Conservation (phyloP, 2,329 filamentous ascomycete genomes). For the Exophiala xenobiotica region DNA sequence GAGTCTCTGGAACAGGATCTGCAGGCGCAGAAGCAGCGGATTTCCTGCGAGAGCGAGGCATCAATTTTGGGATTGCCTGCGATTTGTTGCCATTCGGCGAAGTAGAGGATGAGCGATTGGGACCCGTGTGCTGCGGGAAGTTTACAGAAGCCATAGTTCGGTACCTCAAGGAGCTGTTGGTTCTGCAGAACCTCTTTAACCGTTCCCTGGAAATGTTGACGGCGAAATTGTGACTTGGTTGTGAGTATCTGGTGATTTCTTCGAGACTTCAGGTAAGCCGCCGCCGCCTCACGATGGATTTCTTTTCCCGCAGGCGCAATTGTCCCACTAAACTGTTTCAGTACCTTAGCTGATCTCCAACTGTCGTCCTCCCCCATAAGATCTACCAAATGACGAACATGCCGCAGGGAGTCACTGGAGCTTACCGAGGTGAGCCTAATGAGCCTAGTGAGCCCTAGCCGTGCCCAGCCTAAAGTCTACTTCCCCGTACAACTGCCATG, state of each 20-base stretch:
- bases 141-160: too few relatives aligned
- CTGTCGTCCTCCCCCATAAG: too few relatives aligned
- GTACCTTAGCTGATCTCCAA: too few relatives aligned
- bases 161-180: too few relatives aligned
- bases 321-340: too few relatives aligned
- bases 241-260: background rate
- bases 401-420: background rate
- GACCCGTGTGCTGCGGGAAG: too few relatives aligned
- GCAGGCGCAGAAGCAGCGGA: slow-evolving; percentile 32
- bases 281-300: background rate
- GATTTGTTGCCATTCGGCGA: slow-evolving; percentile 4
- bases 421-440: too few relatives aligned
- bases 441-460: too few relatives aligned
- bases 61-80: slow-evolving; percentile 25
- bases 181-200: too few relatives aligned
- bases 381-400: background rate
- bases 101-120: too few relatives aligned
- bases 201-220: background rate
- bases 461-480: too few relatives aligned
- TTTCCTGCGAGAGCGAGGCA: slow-evolving; percentile 36
- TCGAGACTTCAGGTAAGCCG: background rate
- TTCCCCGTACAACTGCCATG: background rate
- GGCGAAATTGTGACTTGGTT: background rate
- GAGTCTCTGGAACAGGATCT: slow-evolving; percentile 71
- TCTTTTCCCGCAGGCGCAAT: too few relatives aligned